Base-by-base conservation (phyloP, 441 rosid genomes). In the Pelargonium fulgidum region DNA sequence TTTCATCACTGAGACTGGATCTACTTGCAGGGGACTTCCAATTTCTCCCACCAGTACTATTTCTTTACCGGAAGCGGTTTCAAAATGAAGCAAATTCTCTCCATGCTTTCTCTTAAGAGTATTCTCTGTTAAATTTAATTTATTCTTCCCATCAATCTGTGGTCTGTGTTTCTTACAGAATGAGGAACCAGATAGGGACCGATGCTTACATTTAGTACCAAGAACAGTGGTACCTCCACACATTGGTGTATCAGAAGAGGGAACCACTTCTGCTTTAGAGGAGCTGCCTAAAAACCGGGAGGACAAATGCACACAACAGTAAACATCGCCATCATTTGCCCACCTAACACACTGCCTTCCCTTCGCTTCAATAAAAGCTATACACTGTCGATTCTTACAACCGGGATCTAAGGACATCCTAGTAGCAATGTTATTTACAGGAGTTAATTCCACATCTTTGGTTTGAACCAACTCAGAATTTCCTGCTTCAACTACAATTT, bases 281-380 rank as follows among this genome's bases (percentile, higher is more conserved):
- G 91, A 77, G 71, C 83, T 84, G 13, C 95, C 84, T 7, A 77
- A 80, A 72, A 92, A 92, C 75, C 99, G 97, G 78, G 98, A 87
- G 62, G 98, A 92, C 83, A 95, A 81, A 84, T 95, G 98, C 73
- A 95, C 95, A 80, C 99, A 95, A 70, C 99, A 95, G 70, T 89
- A 92, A 62, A 89, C 86, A 80, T 95, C 99, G 22, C 99, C 96
- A 26, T 95, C 98, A 62, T 95, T 95, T 17, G 98, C 99, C 88
- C 93, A 92, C 82, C 99, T 90, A 74, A 90, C 95, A 67, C 99
- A 95, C 78, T 88, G 97, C 69, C 99, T 87, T 79, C 95, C 97
- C 78, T 95, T 95, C 0, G 98, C 80, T 77, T 95, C 96, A 65
- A 95, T 88, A 78, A 87, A 95, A 70, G 99, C 99, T 77, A 69